Conservation (phyloP, 208 protist genomes). For the Crithidia acanthocephali region DNA sequence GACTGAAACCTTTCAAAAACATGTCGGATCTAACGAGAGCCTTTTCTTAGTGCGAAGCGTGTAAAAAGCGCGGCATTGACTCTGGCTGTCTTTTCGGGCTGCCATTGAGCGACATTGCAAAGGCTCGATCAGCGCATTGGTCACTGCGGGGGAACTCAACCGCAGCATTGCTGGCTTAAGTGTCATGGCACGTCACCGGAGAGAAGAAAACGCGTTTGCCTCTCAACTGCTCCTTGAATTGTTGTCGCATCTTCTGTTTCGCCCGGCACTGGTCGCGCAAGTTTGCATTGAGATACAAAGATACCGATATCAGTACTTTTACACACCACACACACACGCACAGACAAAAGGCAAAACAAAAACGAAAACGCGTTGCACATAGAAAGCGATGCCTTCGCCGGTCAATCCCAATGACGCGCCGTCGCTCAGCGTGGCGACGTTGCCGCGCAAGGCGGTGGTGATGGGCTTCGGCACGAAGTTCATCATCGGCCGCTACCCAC, state of each 20-base stretch:
- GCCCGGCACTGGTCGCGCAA: neutral
- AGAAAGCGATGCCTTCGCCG: constrained; percentile 15
- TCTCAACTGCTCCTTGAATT: neutral
- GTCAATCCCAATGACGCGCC: constrained; percentile 35
- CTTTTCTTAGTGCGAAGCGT: no score
- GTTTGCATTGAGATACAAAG: neutral
- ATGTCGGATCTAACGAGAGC: no score
- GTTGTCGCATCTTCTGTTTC: no score
- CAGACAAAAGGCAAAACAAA: neutral
- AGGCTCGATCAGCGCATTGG: no score
- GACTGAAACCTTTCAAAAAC: no score
- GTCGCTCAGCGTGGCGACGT: constrained; percentile 51
- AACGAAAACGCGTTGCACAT: neutral
- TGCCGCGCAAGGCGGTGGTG: constrained; percentile 50
- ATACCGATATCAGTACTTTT: no score
- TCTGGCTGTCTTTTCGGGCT: no score
- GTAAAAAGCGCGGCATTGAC: no score
- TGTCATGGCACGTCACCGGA: no score
- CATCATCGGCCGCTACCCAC: constrained; percentile 53
- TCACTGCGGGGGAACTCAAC: no score
- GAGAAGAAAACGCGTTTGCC: neutral
- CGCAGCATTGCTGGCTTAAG: no score
- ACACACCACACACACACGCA: neutral
- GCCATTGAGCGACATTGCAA: no score
- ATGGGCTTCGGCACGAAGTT: constrained; percentile 65